Evolutionary conservation across 2,329 filamentous ascomycete species (phyloP).

Genomic region (Colletotrichum nymphaeae): DNA sequence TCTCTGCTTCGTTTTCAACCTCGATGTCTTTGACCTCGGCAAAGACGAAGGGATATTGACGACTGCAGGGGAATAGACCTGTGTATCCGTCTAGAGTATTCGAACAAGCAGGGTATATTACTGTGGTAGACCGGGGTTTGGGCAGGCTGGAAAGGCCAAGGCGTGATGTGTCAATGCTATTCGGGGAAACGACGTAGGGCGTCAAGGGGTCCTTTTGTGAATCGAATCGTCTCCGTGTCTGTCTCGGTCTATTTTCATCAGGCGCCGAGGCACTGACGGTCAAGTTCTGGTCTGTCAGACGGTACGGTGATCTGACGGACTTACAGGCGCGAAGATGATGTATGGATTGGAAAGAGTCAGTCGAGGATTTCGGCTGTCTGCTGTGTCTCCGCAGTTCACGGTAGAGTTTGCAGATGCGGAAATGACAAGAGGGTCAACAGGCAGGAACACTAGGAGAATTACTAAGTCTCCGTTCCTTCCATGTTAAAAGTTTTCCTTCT

Average conservation of each 20-base stretch:
- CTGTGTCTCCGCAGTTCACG: not conserved
- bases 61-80: not conserved
- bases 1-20: too few species aligned
- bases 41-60: not conserved
- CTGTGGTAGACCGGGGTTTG: not conserved
- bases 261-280: not conserved
- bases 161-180: conserved; percentile 21
- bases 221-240: not conserved
- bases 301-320: too few species aligned
- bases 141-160: not conserved
- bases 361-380: not conserved
- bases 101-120: not conserved
- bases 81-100: not conserved
- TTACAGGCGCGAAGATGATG: not conserved
- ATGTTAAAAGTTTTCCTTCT: not conserved
- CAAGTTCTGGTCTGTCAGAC: not conserved
- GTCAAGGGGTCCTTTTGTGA: conserved; percentile 6
- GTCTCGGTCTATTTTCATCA: not conserved
- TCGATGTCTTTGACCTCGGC: not conserved
- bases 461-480: not conserved
- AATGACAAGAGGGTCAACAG: not conserved
- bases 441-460: conserved; percentile 6
- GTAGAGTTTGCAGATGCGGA: not conserved
- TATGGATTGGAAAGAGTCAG: not conserved
- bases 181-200: conserved; percentile 6